Evolutionary conservation across 179 eudicot species (phyloP), one percentile per base, ranked within the genome.

Genomic region (Pouteria campechiana): DNA sequence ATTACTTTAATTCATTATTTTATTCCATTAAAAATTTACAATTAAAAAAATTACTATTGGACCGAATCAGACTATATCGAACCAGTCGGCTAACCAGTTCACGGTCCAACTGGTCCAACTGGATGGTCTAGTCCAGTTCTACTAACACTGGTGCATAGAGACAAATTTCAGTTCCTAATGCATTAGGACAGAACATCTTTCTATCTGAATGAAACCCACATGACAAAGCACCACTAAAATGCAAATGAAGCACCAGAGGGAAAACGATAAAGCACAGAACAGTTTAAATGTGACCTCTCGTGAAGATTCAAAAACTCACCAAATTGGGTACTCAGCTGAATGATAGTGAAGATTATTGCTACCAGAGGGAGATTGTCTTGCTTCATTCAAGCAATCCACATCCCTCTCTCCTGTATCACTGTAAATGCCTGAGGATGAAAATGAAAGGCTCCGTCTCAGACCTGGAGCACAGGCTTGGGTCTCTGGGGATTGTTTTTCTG

Each of bases 401-500:
- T 67, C 59, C 41, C 53, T 61, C 12, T 54, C 61, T 28, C 65
- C 70, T 7, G 50, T 27, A 7, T 49, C 63, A 59, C 58, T 39
- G 31, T 52, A 54, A 42, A 70, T 54, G 7, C 72, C 65, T 48
- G 83, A 79, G 21, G 97, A 76, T 28, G 97, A 82, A 52, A 64
- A 89, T 21, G 97, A 85, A 39, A 59, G 81, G 54, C 97, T 75
- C 54, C 89, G 76, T 55, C 86, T 50, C n/a, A n/a, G n/a, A n/a
- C n/a, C n/a, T n/a, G n/a, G n/a, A n/a, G n/a, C n/a, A n/a, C n/a
- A n/a, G n/a, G n/a, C n/a, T n/a, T n/a, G n/a, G n/a, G n/a, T n/a
- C n/a, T n/a, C n/a, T n/a, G n/a, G n/a, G n/a, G n/a, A n/a, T n/a
- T n/a, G n/a, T n/a, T n/a, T n/a, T n/a, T n/a, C n/a, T n/a, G n/a